Percentiles rank a stretch among this genome's conserved stretches.
phyloP scores from a whole-genome alignment of 169 alveolate genomes.

The Babesia divergens region DNA sequence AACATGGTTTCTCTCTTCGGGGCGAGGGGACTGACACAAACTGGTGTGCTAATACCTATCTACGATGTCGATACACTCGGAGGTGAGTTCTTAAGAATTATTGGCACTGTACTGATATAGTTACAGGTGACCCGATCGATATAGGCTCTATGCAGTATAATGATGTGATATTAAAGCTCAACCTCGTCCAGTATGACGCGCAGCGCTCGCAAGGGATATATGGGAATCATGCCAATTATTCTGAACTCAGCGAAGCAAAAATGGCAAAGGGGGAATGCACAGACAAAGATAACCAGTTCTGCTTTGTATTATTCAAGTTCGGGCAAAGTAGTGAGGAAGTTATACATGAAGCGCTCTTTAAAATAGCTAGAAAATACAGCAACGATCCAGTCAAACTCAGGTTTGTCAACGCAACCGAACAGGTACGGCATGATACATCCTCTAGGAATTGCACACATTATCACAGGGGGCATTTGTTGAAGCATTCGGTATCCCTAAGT shows the following conservation, averaged over 20 bases:
- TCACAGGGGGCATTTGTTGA: conserved; percentile 20
- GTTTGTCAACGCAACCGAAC: conserved; percentile 49
- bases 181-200: conserved; percentile 41
- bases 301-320: conserved; percentile 44
- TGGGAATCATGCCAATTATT: conserved; percentile 52
- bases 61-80: conserved; percentile 32
- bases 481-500: conserved; percentile 41
- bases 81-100: not conserved
- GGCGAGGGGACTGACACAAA: conserved; percentile 27
- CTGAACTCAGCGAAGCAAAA: conserved; percentile 59
- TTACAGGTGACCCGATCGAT: conserved; percentile 37
- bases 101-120: not conserved
- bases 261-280: conserved; percentile 71
- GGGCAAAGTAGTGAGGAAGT: conserved; percentile 33
- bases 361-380: conserved; percentile 64
- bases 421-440: conserved; percentile 2
- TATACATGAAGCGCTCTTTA: conserved; percentile 60
- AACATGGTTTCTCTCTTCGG: conserved; percentile 51
- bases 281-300: conserved; percentile 69
- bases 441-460: not conserved
- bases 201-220: not conserved
- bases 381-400: conserved; percentile 73
- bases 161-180: conserved; percentile 47
- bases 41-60: conserved; percentile 61
- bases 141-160: conserved; percentile 16